These are phyloP conservation scores for Fonsecaea multimorphosa DNA, from an alignment of 2,329 filamentous ascomycete species.

Conservation along the genomic window DNA sequence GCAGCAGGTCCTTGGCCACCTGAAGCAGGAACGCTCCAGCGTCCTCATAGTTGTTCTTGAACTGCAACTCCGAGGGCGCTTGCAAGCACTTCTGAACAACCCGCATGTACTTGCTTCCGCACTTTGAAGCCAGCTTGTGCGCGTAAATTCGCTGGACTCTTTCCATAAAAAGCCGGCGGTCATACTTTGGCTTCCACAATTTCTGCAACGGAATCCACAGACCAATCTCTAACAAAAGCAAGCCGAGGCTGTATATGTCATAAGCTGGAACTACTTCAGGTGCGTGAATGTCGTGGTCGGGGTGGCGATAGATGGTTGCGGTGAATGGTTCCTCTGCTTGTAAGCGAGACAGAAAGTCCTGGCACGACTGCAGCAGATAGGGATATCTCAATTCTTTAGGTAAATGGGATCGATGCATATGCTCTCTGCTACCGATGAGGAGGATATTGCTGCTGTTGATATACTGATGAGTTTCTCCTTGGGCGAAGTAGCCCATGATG, in stretches of 20 bases:
- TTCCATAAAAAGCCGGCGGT: conserved; percentile 66
- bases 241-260: conserved; percentile 67
- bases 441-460: conserved; percentile 70
- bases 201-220: conserved; percentile 67
- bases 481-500: conserved; percentile 62
- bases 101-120: conserved; percentile 68
- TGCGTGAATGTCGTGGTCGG: conserved; percentile 46
- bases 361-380: conserved; percentile 39
- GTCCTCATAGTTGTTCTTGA: conserved; percentile 36
- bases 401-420: conserved; percentile 42
- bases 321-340: conserved; percentile 49
- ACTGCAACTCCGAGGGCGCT: conserved; percentile 53
- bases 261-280: conserved; percentile 44
- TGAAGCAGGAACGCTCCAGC: conserved; percentile 39
- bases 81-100: conserved; percentile 67
- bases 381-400: conserved; percentile 42
- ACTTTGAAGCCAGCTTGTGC: conserved; percentile 66
- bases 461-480: conserved; percentile 65
- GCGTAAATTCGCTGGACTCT: conserved; percentile 68
- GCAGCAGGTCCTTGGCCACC: conserved; percentile 36
- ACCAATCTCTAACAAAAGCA: conserved; percentile 68
- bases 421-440: conserved; percentile 52
- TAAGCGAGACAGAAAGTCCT: conserved; percentile 35
- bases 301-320: conserved; percentile 67
- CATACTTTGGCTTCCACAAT: conserved; percentile 70